Percentiles rank a stretch among this genome's conserved stretches.
These are phyloP conservation scores for Sonneratia alba DNA, from an alignment of 345 rosid species.

Conservation along the genomic window DNA sequence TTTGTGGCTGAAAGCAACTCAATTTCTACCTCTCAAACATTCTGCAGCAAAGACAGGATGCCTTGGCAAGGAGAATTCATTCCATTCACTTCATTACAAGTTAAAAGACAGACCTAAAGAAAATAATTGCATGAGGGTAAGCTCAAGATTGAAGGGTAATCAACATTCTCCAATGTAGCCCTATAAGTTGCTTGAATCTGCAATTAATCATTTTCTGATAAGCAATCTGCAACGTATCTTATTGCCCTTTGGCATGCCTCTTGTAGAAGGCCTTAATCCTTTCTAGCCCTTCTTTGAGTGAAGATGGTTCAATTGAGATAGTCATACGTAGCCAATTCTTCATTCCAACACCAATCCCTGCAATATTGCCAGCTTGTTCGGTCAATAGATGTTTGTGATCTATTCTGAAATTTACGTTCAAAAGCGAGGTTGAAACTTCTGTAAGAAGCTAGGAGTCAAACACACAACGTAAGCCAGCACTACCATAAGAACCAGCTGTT, in stretches of 20 bases:
- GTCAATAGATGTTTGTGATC: too few relatives aligned
- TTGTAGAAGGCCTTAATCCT: conserved; percentile 35
- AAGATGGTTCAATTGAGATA: conserved; percentile 27
- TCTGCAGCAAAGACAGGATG: too few relatives aligned
- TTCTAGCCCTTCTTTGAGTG: conserved; percentile 26
- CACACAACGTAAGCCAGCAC: too few relatives aligned
- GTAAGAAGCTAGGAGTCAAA: too few relatives aligned
- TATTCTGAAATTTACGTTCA: too few relatives aligned
- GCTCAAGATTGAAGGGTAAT: background rate
- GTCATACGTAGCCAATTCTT: conserved; percentile 43
- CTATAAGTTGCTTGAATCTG: background rate
- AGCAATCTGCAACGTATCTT: too few relatives aligned
- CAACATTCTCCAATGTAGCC: background rate
- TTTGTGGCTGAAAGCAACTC: too few relatives aligned
- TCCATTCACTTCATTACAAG: background rate
- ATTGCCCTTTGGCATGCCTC: conserved; percentile 22
- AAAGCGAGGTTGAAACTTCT: too few relatives aligned
- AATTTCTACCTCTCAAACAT: too few relatives aligned
- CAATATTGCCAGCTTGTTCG: background rate
- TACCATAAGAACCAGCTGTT: too few relatives aligned
- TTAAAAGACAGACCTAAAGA: background rate
- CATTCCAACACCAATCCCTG: conserved; percentile 35
- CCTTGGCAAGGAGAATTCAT: too few relatives aligned
- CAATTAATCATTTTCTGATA: background rate
- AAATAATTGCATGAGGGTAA: background rate